Conservation (phyloP, 73 alveolate species). For the Uronychia setigera region DNA sequence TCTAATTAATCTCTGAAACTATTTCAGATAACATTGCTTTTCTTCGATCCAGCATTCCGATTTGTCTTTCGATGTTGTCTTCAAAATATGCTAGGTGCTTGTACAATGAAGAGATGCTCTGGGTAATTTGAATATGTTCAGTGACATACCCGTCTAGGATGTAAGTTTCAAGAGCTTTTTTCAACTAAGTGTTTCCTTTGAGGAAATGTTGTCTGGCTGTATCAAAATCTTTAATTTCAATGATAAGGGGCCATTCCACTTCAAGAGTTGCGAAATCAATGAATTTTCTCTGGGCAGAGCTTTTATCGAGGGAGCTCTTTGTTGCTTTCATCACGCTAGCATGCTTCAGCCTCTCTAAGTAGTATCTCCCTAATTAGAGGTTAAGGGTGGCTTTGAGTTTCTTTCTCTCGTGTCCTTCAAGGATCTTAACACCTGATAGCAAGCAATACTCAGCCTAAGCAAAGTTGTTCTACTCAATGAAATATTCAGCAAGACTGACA, state of each 20-base stretch:
- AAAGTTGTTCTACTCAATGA: slow-evolving; percentile 83
- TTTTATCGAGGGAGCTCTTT: slow-evolving; percentile 47
- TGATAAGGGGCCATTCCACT: slow-evolving; percentile 49
- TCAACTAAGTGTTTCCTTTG: slow-evolving; percentile 90
- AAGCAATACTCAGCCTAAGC: slow-evolving; percentile 95
- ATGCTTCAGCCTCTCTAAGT: slow-evolving; percentile 75
- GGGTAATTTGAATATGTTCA: slow-evolving; percentile 90
- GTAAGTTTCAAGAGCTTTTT: slow-evolving; percentile 87
- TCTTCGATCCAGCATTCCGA: slow-evolving; percentile 96
- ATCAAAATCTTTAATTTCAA: slow-evolving; percentile 80
- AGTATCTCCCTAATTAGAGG: slow-evolving; percentile 91
- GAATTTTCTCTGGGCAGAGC: slow-evolving; percentile 38
- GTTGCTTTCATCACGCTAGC: slow-evolving; percentile 56
- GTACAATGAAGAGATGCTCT: slow-evolving; percentile 86
- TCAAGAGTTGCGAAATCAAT: slow-evolving; percentile 60
- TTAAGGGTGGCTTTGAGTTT: slow-evolving; percentile 89
- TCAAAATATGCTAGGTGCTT: slow-evolving; percentile 84
- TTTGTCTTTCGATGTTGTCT: slow-evolving; percentile 70
- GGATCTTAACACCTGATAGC: slow-evolving; percentile 85
- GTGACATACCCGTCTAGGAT: slow-evolving; percentile 90
- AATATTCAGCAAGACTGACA: slow-evolving; percentile 93
- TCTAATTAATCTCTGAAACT: slow-evolving; percentile 80
- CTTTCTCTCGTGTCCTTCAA: slow-evolving; percentile 73
- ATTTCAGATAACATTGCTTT: slow-evolving; percentile 85
- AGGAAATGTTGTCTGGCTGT: slow-evolving; percentile 92